Conservation (phyloP, 768 basidiomycete genomes). For the Infundibulicybe gibba region DNA sequence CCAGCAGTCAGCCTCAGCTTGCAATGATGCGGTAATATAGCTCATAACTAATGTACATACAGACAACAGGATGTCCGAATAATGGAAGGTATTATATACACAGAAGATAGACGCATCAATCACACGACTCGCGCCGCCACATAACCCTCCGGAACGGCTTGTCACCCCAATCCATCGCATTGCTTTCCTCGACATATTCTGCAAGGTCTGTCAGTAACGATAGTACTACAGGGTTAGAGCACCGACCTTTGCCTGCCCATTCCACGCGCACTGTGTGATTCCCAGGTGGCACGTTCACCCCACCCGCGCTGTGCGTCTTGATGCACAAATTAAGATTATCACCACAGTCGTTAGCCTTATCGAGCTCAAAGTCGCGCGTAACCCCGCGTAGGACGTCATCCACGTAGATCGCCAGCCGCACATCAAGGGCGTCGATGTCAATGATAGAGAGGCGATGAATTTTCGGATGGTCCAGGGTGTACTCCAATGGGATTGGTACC, state of each 20-base stretch:
- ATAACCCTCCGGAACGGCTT: constrained; percentile 8
- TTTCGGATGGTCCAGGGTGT: not conserved
- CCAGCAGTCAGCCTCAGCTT: too few species aligned
- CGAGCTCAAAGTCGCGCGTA: not conserved
- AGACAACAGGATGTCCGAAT: not conserved
- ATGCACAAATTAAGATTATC: not conserved
- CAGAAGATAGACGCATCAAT: not conserved
- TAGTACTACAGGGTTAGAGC: not conserved
- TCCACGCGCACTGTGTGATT: constrained; percentile 17
- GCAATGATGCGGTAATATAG: too few species aligned
- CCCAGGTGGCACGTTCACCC: constrained; percentile 10
- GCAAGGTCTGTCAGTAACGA: not conserved
- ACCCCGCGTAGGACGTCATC: not conserved
- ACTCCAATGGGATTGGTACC: not conserved
- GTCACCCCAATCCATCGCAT: constrained; percentile 9
- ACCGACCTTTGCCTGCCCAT: constrained; percentile 16
- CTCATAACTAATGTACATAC: not conserved
- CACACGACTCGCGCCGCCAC: not conserved
- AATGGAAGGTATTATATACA: not conserved
- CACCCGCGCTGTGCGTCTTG: not conserved
- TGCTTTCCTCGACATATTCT: constrained; percentile 6
- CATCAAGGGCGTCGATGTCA: not conserved
- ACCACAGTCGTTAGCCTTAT: not conserved
- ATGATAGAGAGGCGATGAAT: not conserved
- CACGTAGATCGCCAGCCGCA: not conserved